Evolutionary conservation across 306 rosid species (phyloP).

Genomic region (Carpinus viminea): DNA sequence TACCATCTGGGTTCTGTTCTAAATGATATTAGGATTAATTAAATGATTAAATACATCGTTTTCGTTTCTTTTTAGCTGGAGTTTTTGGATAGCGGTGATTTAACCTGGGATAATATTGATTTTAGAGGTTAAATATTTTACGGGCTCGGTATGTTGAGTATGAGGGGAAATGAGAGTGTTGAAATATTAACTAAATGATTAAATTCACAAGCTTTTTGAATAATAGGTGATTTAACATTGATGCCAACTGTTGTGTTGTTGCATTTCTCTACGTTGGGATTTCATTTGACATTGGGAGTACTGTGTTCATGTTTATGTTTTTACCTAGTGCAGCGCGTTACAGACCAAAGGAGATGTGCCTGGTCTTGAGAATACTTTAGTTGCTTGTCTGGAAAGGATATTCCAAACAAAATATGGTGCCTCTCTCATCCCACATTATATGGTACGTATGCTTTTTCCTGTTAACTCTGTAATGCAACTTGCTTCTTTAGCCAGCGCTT

Average conservation of each 20-base stretch:
- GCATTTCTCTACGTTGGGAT: not conserved
- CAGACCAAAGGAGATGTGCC: slow-evolving; percentile 74
- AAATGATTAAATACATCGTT: no score
- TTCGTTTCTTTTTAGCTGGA: no score
- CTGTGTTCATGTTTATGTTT: slow-evolving; percentile 11
- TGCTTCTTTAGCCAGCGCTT: not conserved
- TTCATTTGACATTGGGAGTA: not conserved
- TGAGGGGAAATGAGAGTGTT: no score
- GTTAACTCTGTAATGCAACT: not conserved
- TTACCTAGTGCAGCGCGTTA: slow-evolving; percentile 58
- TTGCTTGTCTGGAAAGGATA: slow-evolving; percentile 71
- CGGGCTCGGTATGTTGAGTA: no score
- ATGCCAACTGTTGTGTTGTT: not conserved
- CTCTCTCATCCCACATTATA: slow-evolving; percentile 71
- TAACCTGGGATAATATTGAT: no score
- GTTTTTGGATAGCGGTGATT: no score
- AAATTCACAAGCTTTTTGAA: no score
- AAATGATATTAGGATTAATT: no score
- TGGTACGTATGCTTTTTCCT: slow-evolving; percentile 48
- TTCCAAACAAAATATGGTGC: slow-evolving; percentile 87
- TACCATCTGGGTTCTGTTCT: not conserved
- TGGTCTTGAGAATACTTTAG: slow-evolving; percentile 60
- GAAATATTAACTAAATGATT: no score
- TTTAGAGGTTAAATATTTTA: no score
- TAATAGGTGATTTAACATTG: no score